Percentiles rank a stretch among this genome's conserved stretches.
Evolutionary conservation across 305 asterid genomes (phyloP).

Genomic region (Fraxinus platypoda): DNA sequence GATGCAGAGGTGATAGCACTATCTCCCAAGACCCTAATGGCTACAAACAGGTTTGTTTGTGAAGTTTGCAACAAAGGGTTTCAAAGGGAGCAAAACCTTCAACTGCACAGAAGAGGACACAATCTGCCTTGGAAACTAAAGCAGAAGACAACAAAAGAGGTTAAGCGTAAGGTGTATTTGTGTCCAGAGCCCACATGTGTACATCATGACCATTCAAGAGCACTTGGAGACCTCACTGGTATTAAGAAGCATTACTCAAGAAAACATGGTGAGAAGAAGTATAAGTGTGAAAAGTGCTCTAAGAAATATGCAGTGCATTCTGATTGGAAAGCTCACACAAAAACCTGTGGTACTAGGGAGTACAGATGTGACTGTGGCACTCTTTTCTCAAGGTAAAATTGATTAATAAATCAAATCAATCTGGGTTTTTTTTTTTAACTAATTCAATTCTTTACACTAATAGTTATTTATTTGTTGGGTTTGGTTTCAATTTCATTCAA

Average conservation of each 20-base stretch:
- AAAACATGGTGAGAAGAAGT: slow-evolving; percentile 79
- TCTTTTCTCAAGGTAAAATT: slow-evolving; percentile 62
- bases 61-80: slow-evolving; percentile 89
- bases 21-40: slow-evolving; percentile 87
- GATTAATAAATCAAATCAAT: background rate
- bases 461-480: background rate
- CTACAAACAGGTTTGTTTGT: slow-evolving; percentile 72
- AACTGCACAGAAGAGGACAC: slow-evolving; percentile 80
- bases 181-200: slow-evolving; percentile 85
- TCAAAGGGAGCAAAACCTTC: slow-evolving; percentile 79
- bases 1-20: slow-evolving; percentile 79
- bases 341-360: slow-evolving; percentile 79
- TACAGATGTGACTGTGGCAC: slow-evolving; percentile 84
- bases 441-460: background rate
- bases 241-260: slow-evolving; percentile 73
- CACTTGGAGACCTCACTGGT: slow-evolving; percentile 85
- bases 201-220: slow-evolving; percentile 76
- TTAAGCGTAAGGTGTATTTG: slow-evolving; percentile 59
- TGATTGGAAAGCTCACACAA: slow-evolving; percentile 85
- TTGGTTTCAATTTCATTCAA: background rate
- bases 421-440: background rate
- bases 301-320: slow-evolving; percentile 89
- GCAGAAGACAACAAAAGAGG: slow-evolving; percentile 66
- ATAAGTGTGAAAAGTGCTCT: slow-evolving; percentile 71
- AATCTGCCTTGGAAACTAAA: slow-evolving; percentile 78